These are phyloP conservation scores for Metschnikowia reukaufii DNA, from an alignment of 805 yeast species.

Conservation along the genomic window DNA sequence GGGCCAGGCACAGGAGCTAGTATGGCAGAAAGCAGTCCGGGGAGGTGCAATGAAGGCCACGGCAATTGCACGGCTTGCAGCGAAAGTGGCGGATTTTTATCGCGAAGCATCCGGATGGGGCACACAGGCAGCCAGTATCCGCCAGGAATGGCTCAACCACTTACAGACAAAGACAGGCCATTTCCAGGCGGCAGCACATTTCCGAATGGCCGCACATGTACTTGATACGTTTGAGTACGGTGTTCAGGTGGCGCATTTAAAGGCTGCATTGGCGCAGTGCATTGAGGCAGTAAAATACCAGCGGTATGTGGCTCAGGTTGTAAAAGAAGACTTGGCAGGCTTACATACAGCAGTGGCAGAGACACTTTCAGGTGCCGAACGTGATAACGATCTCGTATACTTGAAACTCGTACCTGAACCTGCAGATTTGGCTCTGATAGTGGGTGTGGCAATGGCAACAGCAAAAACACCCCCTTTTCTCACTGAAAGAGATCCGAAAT, in stretches of 20 bases:
- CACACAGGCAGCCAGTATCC: constrained; percentile 46
- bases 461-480: constrained; percentile 33
- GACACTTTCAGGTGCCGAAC: constrained; percentile 55
- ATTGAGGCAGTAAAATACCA: constrained; percentile 38
- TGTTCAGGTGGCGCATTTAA: constrained; percentile 62
- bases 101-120: constrained; percentile 38
- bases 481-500: constrained; percentile 20
- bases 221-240: constrained; percentile 60
- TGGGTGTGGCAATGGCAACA: constrained; percentile 58
- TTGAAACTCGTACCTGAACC: constrained; percentile 59
- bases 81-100: constrained; percentile 62
- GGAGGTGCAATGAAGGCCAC: constrained; percentile 52
- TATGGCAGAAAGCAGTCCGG: constrained; percentile 71
- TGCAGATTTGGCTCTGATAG: constrained; percentile 40
- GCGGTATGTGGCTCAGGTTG: constrained; percentile 43
- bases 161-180: constrained; percentile 62
- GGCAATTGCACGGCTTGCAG: constrained; percentile 61
- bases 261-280: constrained; percentile 41
- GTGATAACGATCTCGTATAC: constrained; percentile 81
- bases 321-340: constrained; percentile 53
- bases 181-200: too few relatives aligned
- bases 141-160: constrained; percentile 65
- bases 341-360: constrained; percentile 46
- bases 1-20: constrained; percentile 86
- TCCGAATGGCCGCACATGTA: constrained; percentile 55